Base-by-base conservation (phyloP, 805 yeast genomes). In the Starmera pachycereana region DNA sequence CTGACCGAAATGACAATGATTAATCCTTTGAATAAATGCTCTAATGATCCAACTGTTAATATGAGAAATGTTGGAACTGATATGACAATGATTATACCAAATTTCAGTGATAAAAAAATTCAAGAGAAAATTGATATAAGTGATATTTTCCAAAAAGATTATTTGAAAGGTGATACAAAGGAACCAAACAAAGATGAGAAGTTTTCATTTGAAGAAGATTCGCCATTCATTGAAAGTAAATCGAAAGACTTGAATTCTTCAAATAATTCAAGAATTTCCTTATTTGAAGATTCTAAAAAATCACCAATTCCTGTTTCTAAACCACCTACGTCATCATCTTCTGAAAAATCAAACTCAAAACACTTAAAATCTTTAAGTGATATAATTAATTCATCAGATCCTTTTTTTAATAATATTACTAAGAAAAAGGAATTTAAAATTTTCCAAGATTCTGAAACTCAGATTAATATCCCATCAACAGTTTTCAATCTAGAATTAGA, bases 41-140 rank as follows among this genome's bases (percentile, higher is more conserved):
- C 41, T 10, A 39, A 33, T 29, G 56, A 46, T 38, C 47, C 52
- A 37, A 44, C 46, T 6, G 28, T 38, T 1, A 42, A 50, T 3
- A 12, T 45, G 4, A 38, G 16, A 12, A 47, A 48, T 2, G 40
- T 47, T 33, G 41, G 27, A 2, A 51, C 61, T 6, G 68, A 63
- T 41, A 59, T 65, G 62, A 63, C 69, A 0, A 63, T 58, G 63
- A 52, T 65, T 2, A 46, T 61, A 39, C 66, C 69, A 2, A 53
- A 46, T 8, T 47, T 53, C 38, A 27, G 37, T 40, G 22, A 36
- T 38, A 22, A 37, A 33, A 34, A 40, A 22, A 38, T 37, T 2
- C 31, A 34, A 1, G 29, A 37, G 27, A 32, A 40, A 25, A 31
- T 43, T 14, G 55, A 49, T 29, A 48, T 48, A 44, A 36, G 51